These are phyloP conservation scores for Shiraia bambusicola DNA, from an alignment of 2,329 filamentous ascomycete genomes.

Conservation along the genomic window DNA sequence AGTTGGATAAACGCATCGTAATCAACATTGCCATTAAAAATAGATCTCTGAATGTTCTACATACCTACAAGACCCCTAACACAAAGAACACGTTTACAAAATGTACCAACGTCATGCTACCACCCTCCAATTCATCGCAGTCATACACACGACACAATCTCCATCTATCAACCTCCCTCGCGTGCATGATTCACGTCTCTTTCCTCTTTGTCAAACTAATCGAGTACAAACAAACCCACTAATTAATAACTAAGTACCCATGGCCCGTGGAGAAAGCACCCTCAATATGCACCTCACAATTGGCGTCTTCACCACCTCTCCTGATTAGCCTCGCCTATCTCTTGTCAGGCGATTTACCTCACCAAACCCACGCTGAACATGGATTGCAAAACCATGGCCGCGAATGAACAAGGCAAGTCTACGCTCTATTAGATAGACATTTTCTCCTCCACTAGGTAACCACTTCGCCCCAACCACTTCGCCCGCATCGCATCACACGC, in stretches of 20 bases:
- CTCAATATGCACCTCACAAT: conserved; percentile 2
- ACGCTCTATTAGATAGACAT: no score
- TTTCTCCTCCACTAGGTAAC: no score
- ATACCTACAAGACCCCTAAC: no score
- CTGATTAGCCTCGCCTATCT: conserved; percentile 27
- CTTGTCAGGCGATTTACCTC: conserved; percentile 24
- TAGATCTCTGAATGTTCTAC: no score
- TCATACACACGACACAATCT: not conserved
- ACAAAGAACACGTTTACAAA: no score
- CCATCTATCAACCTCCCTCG: not conserved
- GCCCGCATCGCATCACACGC: no score
- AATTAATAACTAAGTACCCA: no score
- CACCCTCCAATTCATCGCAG: not conserved
- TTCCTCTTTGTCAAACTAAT: conserved; percentile 14
- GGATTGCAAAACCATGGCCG: conserved; percentile 14
- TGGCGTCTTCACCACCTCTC: no score
- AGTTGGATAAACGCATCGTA: no score
- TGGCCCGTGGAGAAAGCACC: conserved; percentile 12
- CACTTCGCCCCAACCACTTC: no score
- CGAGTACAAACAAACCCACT: conserved; percentile 13
- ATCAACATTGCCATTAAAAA: no score
- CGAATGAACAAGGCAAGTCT: no score
- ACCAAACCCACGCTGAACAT: conserved; percentile 22
- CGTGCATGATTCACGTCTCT: conserved; percentile 5
- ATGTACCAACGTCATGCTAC: not conserved